Percentiles rank a stretch among this genome's conserved stretches.
Evolutionary conservation across 306 rosid genomes (phyloP).

Genomic region (Hippophae gyantsensis): DNA sequence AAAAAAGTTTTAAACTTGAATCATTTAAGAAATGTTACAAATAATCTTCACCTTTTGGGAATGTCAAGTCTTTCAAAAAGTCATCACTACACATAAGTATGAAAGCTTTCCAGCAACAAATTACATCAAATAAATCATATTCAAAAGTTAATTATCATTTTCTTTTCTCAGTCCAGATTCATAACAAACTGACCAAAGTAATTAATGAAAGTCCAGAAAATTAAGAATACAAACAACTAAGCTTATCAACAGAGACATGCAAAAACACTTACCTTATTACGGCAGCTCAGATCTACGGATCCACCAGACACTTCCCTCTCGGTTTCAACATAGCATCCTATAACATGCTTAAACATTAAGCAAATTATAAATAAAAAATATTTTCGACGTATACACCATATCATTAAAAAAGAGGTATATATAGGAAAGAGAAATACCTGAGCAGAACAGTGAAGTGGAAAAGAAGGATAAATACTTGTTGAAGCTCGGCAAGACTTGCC

Average conservation of each 20-base stretch:
- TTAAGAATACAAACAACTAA: not conserved
- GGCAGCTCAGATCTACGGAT: slow-evolving; percentile 79
- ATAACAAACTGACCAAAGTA: too few relatives aligned
- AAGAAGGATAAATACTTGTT: slow-evolving; percentile 11
- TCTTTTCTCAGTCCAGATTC: not conserved
- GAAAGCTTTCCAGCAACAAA: too few relatives aligned
- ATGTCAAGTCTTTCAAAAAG: too few relatives aligned
- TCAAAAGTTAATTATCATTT: not conserved
- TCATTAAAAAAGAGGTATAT: not conserved
- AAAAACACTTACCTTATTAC: slow-evolving; percentile 45
- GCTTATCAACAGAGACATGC: not conserved
- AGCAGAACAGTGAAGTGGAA: slow-evolving; percentile 32
- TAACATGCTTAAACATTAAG: slow-evolving; percentile 5
- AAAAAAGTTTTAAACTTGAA: not conserved
- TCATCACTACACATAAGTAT: too few relatives aligned
- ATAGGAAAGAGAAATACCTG: slow-evolving; percentile 29
- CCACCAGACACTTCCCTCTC: slow-evolving; percentile 32
- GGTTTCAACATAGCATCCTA: slow-evolving; percentile 41
- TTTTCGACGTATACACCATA: not conserved
- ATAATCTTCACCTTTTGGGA: too few relatives aligned
- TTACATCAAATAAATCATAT: too few relatives aligned
- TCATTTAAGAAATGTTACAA: too few relatives aligned
- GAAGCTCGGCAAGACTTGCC: too few relatives aligned
- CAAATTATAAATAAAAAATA: too few relatives aligned
- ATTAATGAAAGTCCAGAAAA: too few relatives aligned